Evolutionary conservation across 1,284 basidiomycete species (phyloP), one percentile per base, ranked within the genome.

Genomic region (Cryptococcus amylolentus): DNA sequence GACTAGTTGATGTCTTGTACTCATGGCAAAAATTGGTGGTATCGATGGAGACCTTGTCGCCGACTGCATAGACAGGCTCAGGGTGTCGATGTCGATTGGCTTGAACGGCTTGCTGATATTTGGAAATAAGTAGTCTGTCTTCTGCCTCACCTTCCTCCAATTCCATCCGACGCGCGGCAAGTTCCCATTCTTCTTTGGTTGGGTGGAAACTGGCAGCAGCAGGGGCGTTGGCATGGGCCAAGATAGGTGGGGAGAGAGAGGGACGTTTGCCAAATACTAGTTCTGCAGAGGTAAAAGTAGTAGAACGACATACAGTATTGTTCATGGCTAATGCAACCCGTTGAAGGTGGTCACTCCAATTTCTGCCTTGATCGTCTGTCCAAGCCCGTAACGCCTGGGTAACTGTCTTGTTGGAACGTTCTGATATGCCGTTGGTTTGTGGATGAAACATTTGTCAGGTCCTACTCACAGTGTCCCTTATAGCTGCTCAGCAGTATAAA

Each of bases 321-420:
- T 49, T 49, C 35, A 49, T 49, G 14, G 48, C 48, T 3, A 18
- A 31, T 12, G 48, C 23, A 18, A 49, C 48, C 9, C 48, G 35
- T 10, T 26, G 18, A 18, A 49, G 38, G 13, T 38, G 12, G 2
- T 14, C 12, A 9, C 13, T 31, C 48, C 48, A 49, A 23, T n/a
- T 5, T 13, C 16, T n/a, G 10, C 48, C 48, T 18, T 49, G 35
- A 10, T 31, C 23, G 18, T n/a, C 38, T 5, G 14, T 18, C 38
- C 31, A 49, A 5, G n/a, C 20, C 9, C 48, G 5, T 18, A 49
- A 26, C 31, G n/a, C 5, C 31, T 49, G 48, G 13, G 38, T 39
- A 5, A 49, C 48, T 18, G 48, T 49, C 35, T 49, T 49, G 38
- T 49, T 49, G 16, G 48, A 49, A n/a, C 38, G n/a, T 23, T 49